Base-by-base conservation (phyloP, 306 rosid species). In the Styphnolobium japonicum region DNA sequence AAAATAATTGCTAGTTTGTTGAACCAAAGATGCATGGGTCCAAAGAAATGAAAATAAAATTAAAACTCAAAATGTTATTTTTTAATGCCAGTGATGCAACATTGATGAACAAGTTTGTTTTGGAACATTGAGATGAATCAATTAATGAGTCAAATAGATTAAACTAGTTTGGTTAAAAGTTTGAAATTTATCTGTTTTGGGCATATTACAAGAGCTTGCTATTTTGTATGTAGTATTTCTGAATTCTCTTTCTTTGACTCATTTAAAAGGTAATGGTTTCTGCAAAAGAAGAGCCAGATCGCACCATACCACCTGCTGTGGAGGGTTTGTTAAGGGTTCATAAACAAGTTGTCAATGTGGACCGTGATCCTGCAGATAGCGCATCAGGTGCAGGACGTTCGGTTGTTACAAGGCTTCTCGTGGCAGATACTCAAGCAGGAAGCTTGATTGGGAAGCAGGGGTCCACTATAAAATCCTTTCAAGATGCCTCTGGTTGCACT, bases 401-500 rank as follows among this genome's bases (percentile, higher is more conserved):
- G 29, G 48, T 84, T 65, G 66, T 83, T 63, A 86, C 92, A 7
- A 83, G 85, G 64, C 84, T 88, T 81, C 81, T 88, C 52, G 91
- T 88, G 42, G 92, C 92, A 66, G 92, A 88, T 86, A 78, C 89
- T 71, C 92, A 88, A 64, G 92, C 89, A 58, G 88, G 89, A 78
- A 88, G 85, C 76, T 80, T 88, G 81, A 88, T 88, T 70, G 92
- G 92, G 77, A 88, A 88, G 77, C 89, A 81, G 71, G 89, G 89
- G 8, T 67, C 86, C 52, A 88, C 89, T 36, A 81, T 88, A 64
- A 88, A 88, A 80, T 70, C 81, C 68, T 74, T 85, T 75, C 89
- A 88, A 83, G 92, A 88, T 78, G 29, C 76, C 67, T 83, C 89
- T 6, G 86, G 86, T 46, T 88, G 92, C 85, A 81, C 84, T 51